Evolutionary conservation across 2,329 filamentous ascomycete species (phyloP).

Genomic region (Claviceps humidiphila): DNA sequence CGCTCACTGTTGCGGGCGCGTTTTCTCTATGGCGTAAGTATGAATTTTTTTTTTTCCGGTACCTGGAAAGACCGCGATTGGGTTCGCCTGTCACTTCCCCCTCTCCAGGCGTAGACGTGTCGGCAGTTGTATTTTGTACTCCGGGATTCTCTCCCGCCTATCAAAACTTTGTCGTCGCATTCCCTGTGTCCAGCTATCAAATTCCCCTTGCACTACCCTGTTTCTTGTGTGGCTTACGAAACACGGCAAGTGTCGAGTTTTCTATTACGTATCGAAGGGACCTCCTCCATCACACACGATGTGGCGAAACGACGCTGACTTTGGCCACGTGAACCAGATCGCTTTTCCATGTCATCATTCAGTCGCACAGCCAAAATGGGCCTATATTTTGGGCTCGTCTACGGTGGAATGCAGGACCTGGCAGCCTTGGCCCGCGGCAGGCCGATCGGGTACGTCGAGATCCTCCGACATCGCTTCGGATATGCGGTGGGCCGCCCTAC

Average conservation of each 20-base stretch:
- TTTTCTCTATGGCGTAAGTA: constrained; percentile 76
- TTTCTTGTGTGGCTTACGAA: neutral
- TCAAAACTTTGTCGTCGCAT: neutral
- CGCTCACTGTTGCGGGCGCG: constrained; percentile 67
- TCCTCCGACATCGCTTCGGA: constrained; percentile 34
- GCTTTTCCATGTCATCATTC: constrained; percentile 64
- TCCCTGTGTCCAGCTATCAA: neutral
- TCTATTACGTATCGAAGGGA: constrained; percentile 10
- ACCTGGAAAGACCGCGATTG: neutral
- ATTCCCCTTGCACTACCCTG: neutral
- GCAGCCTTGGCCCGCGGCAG: constrained; percentile 57
- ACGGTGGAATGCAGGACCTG: constrained; percentile 69
- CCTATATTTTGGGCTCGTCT: constrained; percentile 63
- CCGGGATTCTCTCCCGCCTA: too few relatives aligned
- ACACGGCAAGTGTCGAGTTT: constrained; percentile 6
- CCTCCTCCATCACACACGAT: neutral
- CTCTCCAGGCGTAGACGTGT: neutral
- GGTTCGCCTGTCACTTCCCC: neutral
- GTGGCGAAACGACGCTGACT: constrained; percentile 16
- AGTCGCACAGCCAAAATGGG: constrained; percentile 70
- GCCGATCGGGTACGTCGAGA: constrained; percentile 62
- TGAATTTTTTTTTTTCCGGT: constrained; percentile 4
- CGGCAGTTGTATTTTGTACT: too few relatives aligned
- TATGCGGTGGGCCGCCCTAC: constrained; percentile 6
- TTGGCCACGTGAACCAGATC: constrained; percentile 39